These are phyloP conservation scores for Venturiaceae sp. DNA, from an alignment of 2,329 filamentous ascomycete species.

Conservation along the genomic window DNA sequence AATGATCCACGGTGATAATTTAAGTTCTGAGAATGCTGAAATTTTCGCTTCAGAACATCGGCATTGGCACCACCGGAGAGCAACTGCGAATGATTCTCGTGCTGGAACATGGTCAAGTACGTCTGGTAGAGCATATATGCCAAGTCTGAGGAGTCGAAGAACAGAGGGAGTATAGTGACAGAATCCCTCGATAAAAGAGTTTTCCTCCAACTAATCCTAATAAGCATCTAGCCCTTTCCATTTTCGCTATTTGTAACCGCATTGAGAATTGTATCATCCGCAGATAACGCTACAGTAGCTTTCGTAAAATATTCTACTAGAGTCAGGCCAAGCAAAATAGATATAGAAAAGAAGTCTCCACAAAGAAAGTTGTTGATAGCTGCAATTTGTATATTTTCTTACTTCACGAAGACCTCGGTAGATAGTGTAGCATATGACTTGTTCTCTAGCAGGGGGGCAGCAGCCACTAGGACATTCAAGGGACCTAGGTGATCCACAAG, in stretches of 20 bases:
- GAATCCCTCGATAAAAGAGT: slow-evolving; percentile 7
- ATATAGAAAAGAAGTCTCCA: slow-evolving; percentile 37
- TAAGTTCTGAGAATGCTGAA: not conserved
- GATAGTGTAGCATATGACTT: slow-evolving; percentile 36
- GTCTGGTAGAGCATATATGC: slow-evolving; percentile 4
- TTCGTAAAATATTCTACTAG: slow-evolving; percentile 44
- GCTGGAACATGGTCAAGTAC: slow-evolving; percentile 8
- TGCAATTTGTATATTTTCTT: slow-evolving; percentile 11
- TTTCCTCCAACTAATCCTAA: slow-evolving; percentile 12
- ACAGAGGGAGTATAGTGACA: not conserved
- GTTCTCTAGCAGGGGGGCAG: slow-evolving; percentile 36
- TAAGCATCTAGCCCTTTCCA: not conserved
- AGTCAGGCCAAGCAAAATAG: slow-evolving; percentile 41
- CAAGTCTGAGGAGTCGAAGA: not conserved
- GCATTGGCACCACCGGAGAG: not conserved
- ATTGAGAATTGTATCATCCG: slow-evolving; percentile 8
- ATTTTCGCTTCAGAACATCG: not conserved
- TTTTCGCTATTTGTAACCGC: not conserved
- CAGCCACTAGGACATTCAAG: slow-evolving; percentile 37
- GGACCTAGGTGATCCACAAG: slow-evolving; percentile 34
- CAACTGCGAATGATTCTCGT: slow-evolving; percentile 10
- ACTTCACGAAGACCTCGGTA: slow-evolving; percentile 25
- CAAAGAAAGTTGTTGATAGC: slow-evolving; percentile 34
- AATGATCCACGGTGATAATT: not conserved
- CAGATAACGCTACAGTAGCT: slow-evolving; percentile 15